Evolutionary conservation across 345 rosid genomes (phyloP).

Genomic region (Barbarea vulgaris): DNA sequence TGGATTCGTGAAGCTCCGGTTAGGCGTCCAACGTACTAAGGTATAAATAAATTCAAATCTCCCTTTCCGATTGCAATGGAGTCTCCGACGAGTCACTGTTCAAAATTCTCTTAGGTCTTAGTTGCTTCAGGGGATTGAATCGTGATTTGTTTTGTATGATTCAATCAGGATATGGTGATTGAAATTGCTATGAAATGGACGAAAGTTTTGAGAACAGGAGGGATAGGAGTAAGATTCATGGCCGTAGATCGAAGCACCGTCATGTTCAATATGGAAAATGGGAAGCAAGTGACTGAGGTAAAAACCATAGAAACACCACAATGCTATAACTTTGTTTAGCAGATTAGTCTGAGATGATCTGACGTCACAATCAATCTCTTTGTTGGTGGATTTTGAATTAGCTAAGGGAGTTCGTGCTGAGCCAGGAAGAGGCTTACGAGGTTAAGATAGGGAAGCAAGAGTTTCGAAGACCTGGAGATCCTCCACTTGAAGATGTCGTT

Average conservation of each 20-base stretch:
- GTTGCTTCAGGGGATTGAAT: neutral
- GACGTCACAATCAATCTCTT: neutral
- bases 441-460: conserved; percentile 76
- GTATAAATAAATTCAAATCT: conserved; percentile 33
- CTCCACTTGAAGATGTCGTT: conserved; percentile 66
- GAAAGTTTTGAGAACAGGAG: conserved; percentile 73
- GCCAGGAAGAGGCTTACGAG: conserved; percentile 80
- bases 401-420: conserved; percentile 82
- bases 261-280: conserved; percentile 78
- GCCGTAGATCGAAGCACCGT: conserved; percentile 74
- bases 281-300: conserved; percentile 67
- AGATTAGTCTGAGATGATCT: neutral
- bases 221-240: conserved; percentile 63
- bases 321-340: neutral
- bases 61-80: neutral
- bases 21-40: conserved; percentile 65
- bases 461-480: conserved; percentile 82
- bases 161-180: conserved; percentile 59
- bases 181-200: conserved; percentile 80
- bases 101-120: neutral
- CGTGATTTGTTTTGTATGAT: neutral
- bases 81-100: neutral
- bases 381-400: conserved; percentile 29
- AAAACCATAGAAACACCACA: neutral
- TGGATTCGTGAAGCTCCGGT: conserved; percentile 89